A percentile compares a stretch with the other conserved stretches of the same genome.
Evolutionary conservation across 2,329 filamentous ascomycete species (phyloP).

Genomic region (Scedosporium apiospermum): DNA sequence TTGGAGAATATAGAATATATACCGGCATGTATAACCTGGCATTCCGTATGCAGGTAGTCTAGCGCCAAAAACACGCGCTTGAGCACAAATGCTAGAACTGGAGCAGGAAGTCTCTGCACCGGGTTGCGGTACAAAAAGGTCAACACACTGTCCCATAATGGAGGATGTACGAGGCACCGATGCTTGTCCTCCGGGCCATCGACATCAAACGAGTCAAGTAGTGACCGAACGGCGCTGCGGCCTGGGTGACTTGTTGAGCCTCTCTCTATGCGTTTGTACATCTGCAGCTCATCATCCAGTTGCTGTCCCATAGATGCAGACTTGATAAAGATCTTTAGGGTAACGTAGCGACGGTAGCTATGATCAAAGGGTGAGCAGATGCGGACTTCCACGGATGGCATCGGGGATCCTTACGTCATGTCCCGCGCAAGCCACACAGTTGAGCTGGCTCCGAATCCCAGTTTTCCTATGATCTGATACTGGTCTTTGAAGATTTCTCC

Average conservation of each 20-base stretch:
- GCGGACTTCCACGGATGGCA: not conserved
- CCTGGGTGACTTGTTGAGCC: conserved; percentile 20
- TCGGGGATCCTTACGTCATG: not conserved
- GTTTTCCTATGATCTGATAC: not conserved
- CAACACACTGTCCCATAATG: conserved; percentile 31
- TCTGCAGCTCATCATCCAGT: conserved; percentile 26
- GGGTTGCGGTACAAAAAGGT: conserved; percentile 30
- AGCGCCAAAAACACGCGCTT: conserved; percentile 30
- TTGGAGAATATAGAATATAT: too few species aligned
- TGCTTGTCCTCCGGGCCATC: conserved; percentile 24
- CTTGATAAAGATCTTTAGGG: conserved; percentile 22
- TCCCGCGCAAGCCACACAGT: not conserved
- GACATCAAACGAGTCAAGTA: conserved; percentile 28
- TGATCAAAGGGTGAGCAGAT: not conserved
- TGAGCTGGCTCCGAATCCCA: not conserved
- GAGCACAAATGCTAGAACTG: conserved; percentile 25
- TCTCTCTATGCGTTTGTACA: conserved; percentile 29
- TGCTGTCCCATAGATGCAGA: conserved; percentile 15
- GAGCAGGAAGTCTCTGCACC: conserved; percentile 21
- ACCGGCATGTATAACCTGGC: conserved; percentile 36
- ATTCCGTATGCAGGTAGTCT: conserved; percentile 36
- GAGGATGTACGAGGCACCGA: conserved; percentile 27
- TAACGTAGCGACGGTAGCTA: conserved; percentile 20
- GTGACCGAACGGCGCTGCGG: conserved; percentile 17
- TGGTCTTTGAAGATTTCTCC: not conserved